These are phyloP conservation scores for Coemansia sp. DNA, from an alignment of 192 early-diverging fungal species.

Conservation along the genomic window DNA sequence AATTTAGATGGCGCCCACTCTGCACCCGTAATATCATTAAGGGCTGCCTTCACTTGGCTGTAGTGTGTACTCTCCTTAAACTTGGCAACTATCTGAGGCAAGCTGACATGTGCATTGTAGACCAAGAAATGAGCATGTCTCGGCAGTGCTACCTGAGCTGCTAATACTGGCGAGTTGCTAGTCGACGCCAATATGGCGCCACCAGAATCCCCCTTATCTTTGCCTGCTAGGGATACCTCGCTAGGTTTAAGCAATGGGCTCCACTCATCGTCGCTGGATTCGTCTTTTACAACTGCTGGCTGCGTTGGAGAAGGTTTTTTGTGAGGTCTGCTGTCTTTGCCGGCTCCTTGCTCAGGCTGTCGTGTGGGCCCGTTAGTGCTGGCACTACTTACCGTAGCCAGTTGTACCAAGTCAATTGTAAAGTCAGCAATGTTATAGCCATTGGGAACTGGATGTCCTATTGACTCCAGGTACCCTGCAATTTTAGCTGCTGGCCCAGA, in stretches of 20 bases:
- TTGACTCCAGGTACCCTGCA: constrained; percentile 62
- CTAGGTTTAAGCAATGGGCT: constrained; percentile 17
- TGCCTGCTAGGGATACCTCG: constrained; percentile 3
- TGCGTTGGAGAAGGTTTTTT: neutral
- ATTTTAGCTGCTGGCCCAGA: constrained; percentile 70
- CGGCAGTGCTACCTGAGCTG: neutral
- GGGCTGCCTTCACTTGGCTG: neutral
- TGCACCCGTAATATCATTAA: constrained; percentile 19
- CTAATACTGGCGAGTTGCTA: neutral
- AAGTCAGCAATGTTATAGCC: constrained; percentile 92
- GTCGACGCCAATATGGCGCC: neutral
- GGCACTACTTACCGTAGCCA: constrained; percentile 21
- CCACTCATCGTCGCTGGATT: constrained; percentile 30
- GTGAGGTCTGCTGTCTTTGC: neutral
- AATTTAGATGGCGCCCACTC: constrained; percentile 33
- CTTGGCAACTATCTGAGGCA: constrained; percentile 21
- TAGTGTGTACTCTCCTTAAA: constrained; percentile 21
- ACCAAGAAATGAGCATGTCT: constrained; percentile 17
- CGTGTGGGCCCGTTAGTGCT: too few relatives aligned
- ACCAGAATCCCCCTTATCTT: neutral
- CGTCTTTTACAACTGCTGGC: neutral
- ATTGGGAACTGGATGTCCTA: constrained; percentile 78
- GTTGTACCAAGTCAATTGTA: constrained; percentile 47
- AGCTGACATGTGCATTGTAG: constrained; percentile 19
- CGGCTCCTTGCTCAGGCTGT: neutral